Evolutionary conservation across 805 yeast species (phyloP).

Genomic region (Ogataea chonburiensis): DNA sequence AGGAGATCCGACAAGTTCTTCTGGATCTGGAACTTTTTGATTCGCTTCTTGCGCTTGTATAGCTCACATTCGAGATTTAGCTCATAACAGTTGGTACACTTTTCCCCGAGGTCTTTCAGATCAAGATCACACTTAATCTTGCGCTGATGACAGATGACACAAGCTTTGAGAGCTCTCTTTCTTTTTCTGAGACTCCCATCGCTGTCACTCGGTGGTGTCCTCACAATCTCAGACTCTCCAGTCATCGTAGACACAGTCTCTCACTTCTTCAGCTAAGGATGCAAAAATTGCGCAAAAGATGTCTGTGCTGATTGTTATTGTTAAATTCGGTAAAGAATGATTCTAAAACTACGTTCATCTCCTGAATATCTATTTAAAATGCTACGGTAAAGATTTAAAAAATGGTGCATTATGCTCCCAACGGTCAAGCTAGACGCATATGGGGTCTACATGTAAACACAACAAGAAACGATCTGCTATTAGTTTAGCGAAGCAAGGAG

Average conservation of each 20-base stretch:
- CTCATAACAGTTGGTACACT: constrained; percentile 40
- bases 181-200: constrained; percentile 28
- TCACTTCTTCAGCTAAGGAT: too few relatives aligned
- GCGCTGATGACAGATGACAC: constrained; percentile 67
- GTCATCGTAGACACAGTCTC: too few relatives aligned
- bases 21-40: constrained; percentile 17
- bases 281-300: too few relatives aligned
- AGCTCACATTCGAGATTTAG: constrained; percentile 66
- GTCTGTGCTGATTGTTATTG: too few relatives aligned
- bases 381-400: too few relatives aligned
- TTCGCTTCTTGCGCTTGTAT: constrained; percentile 46
- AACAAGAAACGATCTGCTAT: too few relatives aligned
- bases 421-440: too few relatives aligned
- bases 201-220: constrained; percentile 10
- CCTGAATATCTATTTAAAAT: too few relatives aligned
- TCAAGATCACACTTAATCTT: constrained; percentile 73
- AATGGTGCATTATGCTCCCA: too few relatives aligned
- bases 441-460: too few relatives aligned
- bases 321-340: not conserved
- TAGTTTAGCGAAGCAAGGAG: too few relatives aligned
- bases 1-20: constrained; percentile 15
- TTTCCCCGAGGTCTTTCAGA: constrained; percentile 53
- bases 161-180: constrained; percentile 67
- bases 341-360: too few relatives aligned
- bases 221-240: constrained; percentile 3